Evolutionary conservation across 1,284 basidiomycete species (phyloP).

Genomic region (Hypsizygus ulmarius): DNA sequence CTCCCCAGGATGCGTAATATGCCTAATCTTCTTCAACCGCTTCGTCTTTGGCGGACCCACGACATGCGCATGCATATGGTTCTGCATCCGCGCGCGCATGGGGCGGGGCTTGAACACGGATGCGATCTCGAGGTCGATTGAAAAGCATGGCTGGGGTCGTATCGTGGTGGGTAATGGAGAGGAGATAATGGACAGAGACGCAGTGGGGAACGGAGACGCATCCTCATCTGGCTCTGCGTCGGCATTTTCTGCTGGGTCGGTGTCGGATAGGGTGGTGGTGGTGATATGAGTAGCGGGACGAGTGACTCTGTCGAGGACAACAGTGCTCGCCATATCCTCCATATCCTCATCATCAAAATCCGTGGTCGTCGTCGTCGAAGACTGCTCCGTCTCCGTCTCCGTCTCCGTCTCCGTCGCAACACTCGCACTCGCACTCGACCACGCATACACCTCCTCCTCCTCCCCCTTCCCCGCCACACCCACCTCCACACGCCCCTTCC

Average conservation of each 20-base stretch:
- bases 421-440: conserved; percentile 20
- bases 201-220: too few relatives aligned
- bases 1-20: conserved; percentile 17
- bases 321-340: conserved; percentile 29
- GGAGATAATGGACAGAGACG: too few relatives aligned
- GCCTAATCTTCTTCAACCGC: conserved; percentile 36
- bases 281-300: conserved; percentile 11
- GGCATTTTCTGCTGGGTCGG: conserved; percentile 29
- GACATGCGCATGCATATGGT: conserved; percentile 22
- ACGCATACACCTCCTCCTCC: conserved; percentile 29
- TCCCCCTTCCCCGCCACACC: conserved; percentile 38
- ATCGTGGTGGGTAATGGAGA: conserved; percentile 9
- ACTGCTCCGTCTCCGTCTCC: conserved; percentile 36
- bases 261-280: conserved; percentile 41
- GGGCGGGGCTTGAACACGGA: conserved; percentile 72
- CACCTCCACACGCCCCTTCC: conserved; percentile 40
- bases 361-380: conserved; percentile 26
- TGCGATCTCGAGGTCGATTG: conserved; percentile 61
- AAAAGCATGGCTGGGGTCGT: conserved; percentile 24
- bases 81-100: conserved; percentile 43
- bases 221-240: conserved; percentile 39
- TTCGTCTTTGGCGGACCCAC: conserved; percentile 33
- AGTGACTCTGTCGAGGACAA: conserved; percentile 25
- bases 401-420: conserved; percentile 39
- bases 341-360: conserved; percentile 40